Conservation (phyloP, 2,329 filamentous ascomycete species). For the Colletotrichum siamense region DNA sequence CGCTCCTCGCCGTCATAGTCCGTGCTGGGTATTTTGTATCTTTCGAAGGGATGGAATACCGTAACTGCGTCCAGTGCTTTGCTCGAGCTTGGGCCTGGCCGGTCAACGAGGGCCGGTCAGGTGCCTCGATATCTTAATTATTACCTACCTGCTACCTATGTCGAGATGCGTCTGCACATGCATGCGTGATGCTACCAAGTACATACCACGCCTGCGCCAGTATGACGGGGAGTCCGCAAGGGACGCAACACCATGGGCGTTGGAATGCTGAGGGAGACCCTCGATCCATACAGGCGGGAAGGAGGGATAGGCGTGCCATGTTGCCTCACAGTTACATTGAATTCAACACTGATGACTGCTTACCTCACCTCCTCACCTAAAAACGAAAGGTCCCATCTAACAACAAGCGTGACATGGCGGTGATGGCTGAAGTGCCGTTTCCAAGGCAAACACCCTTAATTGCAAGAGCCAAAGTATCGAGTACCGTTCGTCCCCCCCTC, state of each 20-base stretch:
- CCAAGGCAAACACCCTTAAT: background rate
- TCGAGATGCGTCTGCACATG: background rate
- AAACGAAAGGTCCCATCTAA: background rate
- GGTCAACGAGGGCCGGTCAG: background rate
- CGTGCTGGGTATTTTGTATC: background rate
- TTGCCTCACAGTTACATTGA: background rate
- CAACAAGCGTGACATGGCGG: background rate
- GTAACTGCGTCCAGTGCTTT: background rate
- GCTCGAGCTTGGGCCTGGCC: background rate
- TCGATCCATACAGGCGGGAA: background rate
- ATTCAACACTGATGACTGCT: background rate
- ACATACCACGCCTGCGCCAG: background rate
- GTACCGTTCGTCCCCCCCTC: background rate
- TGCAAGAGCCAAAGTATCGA: background rate
- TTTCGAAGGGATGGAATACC: background rate
- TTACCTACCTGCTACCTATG: background rate
- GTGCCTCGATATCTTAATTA: background rate
- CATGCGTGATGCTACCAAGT: background rate
- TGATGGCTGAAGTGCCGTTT: background rate
- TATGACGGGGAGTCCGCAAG: background rate
- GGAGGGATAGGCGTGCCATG: background rate
- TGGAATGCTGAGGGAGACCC: background rate
- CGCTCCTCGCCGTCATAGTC: background rate
- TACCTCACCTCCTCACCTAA: background rate
- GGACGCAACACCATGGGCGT: background rate